Evolutionary conservation across 1,139 yeast species (phyloP), one percentile per base, ranked within the genome.

Genomic region (Yamadazyma epiphylla): DNA sequence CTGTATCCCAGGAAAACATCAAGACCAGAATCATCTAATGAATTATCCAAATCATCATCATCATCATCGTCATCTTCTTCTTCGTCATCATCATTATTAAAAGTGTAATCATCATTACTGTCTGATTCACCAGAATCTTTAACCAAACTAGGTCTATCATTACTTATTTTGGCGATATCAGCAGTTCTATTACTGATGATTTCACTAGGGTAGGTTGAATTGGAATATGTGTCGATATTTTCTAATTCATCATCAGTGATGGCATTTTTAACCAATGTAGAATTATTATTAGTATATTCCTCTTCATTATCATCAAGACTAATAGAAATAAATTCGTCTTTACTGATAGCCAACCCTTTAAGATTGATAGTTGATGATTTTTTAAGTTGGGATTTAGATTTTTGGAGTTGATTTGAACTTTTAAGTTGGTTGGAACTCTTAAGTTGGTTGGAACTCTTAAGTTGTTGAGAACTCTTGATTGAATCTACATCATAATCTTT

Each of bases 181-280:
- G 63, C 64, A 13, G 59, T 53, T 33, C 58, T 49, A 6, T 59
- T 45, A 34, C 64, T 58, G 15, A 58, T 52, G 14, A 60, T 36
- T 29, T 58, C 64, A 32, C 25, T 30, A 12, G 20, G 30, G n/a
- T 17, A 27, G 2, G 26, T 25, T 4, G 37, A 33, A 14, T 31
- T 53, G 22, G 45, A 42, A 16, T 41, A 48, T 29, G 41, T 54
- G 22, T 41, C 50, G 9, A 17, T 7, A 16, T 44, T 45, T 19
- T 45, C 50, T 13, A 42, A 41, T 3, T 46, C 54, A 15, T 43
- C 38, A 22, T 38, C 45, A 24, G 37, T 39, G 6, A 44, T 37
- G 14, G 45, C 44, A 34, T 41, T 41, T 26, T 26, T 38, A 16
- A 35, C 25, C 16, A 28, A 41, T 26, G 33, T 39, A 11, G 42